phyloP scores from a whole-genome alignment of 768 basidiomycete species.

The Termitomyces sp. region DNA sequence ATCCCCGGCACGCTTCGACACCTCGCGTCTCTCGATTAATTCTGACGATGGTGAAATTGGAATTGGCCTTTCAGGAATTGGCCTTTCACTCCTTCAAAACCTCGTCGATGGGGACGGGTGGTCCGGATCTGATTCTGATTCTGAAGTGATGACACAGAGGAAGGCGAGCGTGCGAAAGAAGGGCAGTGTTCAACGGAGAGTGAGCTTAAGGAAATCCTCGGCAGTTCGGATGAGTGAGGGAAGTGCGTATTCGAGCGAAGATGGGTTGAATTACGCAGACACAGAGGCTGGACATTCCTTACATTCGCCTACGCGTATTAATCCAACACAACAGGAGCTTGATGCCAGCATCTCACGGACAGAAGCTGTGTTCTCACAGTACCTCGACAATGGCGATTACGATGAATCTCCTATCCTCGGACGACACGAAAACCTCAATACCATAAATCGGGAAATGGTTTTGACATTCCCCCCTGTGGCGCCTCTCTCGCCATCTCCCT shows the following conservation, averaged over 20 bases:
- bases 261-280: conserved; percentile 16
- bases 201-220: neutral
- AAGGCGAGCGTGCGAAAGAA: neutral
- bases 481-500: conserved; percentile 16
- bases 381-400: neutral
- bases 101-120: conserved; percentile 29
- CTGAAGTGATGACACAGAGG: neutral
- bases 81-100: conserved; percentile 57
- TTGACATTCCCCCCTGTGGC: conserved; percentile 15
- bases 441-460: conserved; percentile 4
- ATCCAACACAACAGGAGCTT: conserved; percentile 2
- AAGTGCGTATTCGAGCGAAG: conserved; percentile 13
- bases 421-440: neutral
- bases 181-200: neutral
- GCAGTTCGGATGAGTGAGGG: conserved; percentile 12
- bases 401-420: conserved; percentile 5
- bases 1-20: conserved; percentile 17
- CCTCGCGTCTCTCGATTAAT: neutral
- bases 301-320: neutral
- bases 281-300: conserved; percentile 13
- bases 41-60: conserved; percentile 51
- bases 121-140: conserved; percentile 24
- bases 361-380: conserved; percentile 1
- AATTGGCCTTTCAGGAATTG: conserved; percentile 72
- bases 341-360: conserved; percentile 9